phyloP scores from a whole-genome alignment of 176 grass and related monocot genomes.

The Carex pumila region DNA sequence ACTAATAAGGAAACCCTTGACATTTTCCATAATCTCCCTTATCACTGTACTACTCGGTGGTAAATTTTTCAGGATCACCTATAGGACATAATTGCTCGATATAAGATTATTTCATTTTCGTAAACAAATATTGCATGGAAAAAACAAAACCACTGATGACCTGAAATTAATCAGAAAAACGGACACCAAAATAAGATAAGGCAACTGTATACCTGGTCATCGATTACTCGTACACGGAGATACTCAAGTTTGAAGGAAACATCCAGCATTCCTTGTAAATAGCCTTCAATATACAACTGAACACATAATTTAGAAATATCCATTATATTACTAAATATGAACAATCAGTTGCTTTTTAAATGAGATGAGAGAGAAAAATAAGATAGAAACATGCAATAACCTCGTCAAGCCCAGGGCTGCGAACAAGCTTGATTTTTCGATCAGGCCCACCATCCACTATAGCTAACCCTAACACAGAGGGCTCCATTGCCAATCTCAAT shows the following conservation, averaged over 20 bases:
- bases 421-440: conserved; percentile 86
- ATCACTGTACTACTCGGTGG: conserved; percentile 67
- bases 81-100: not conserved
- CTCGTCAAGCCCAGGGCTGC: conserved; percentile 66
- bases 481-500: conserved; percentile 85
- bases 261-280: conserved; percentile 78
- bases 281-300: conserved; percentile 84
- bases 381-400: conserved; percentile 30
- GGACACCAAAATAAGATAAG: not conserved
- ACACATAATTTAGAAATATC: not conserved
- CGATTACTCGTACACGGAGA: conserved; percentile 66
- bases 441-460: conserved; percentile 76
- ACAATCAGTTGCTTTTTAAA: not conserved
- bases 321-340: not conserved
- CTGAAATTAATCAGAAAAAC: not conserved
- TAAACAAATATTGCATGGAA: not conserved
- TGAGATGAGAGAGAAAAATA: not conserved
- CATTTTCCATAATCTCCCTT: conserved; percentile 69
- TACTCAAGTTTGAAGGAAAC: conserved; percentile 80
- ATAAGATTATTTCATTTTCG: not conserved
- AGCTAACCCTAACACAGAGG: conserved; percentile 74
- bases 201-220: conserved; percentile 50
- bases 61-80: conserved; percentile 82
- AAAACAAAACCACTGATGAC: not conserved
- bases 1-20: conserved; percentile 63